Conservation (phyloP, 768 basidiomycete species). For the Leucogyrophana mollusca region DNA sequence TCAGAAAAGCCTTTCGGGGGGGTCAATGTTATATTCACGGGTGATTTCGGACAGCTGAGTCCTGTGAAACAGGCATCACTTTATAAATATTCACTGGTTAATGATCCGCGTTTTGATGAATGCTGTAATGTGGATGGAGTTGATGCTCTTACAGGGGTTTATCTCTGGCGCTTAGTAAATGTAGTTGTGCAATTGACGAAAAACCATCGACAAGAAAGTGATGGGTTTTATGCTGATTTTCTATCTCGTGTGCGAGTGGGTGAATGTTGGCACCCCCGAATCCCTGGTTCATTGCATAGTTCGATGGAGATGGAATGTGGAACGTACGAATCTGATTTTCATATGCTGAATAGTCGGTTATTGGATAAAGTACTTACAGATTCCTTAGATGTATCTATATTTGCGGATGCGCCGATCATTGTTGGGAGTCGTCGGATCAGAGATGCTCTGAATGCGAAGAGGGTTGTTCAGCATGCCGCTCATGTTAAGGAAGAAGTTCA, state of each 20-base stretch:
- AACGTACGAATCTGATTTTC: neutral
- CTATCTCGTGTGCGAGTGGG: constrained; percentile 10
- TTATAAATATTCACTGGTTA: constrained; percentile 11
- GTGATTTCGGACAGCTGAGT: constrained; percentile 27
- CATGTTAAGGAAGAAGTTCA: too few species aligned
- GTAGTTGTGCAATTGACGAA: constrained; percentile 10
- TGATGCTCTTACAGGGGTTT: constrained; percentile 10
- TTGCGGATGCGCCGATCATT: neutral
- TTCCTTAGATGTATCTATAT: too few species aligned
- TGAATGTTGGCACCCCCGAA: constrained; percentile 10
- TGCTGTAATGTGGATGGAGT: constrained; percentile 13
- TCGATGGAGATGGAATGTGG: too few species aligned
- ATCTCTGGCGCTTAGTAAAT: constrained; percentile 1
- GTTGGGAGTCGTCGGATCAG: neutral
- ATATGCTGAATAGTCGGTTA: neutral
- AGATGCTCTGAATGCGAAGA: neutral
- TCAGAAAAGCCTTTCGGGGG: constrained; percentile 24
- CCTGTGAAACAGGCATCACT: constrained; percentile 19
- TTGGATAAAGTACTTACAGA: too few species aligned
- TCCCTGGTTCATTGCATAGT: too few species aligned
- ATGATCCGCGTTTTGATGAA: constrained; percentile 8
- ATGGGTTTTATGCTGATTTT: neutral
- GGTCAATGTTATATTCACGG: constrained; percentile 29
- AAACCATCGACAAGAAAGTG: constrained; percentile 12
- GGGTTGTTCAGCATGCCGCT: too few species aligned